phyloP scores from a whole-genome alignment of 176 grass and related monocot species.

The Alopecurus myosuroides region DNA sequence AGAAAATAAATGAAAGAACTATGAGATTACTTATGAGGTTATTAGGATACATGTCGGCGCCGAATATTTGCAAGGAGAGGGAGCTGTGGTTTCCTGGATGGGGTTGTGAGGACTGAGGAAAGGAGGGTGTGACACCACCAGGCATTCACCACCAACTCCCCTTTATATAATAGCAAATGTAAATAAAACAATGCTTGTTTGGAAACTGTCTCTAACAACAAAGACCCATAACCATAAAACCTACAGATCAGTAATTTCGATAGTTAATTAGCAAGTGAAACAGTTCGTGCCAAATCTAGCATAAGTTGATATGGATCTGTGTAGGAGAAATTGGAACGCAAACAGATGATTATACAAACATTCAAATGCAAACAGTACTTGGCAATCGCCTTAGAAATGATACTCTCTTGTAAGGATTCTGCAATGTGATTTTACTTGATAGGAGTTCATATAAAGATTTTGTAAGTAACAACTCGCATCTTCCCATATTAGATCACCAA shows the following conservation, averaged over 20 bases:
- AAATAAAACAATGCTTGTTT: neutral
- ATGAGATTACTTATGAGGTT: neutral
- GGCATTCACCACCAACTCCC: neutral
- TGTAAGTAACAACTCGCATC: neutral
- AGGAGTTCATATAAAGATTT: neutral
- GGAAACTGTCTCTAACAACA: neutral
- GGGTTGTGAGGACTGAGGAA: neutral
- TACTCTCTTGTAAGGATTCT: neutral
- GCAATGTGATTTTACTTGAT: neutral
- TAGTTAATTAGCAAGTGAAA: neutral
- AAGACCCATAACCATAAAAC: neutral
- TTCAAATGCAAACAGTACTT: neutral
- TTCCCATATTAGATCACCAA: constrained; percentile 1
- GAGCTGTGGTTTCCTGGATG: neutral
- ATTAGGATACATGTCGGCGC: neutral
- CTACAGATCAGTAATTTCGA: constrained; percentile 1
- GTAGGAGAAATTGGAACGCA: constrained; percentile 17
- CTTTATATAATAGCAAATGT: neutral
- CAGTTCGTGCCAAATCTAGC: neutral
- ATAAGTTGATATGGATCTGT: neutral
- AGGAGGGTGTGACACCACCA: neutral
- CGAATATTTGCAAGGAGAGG: neutral
- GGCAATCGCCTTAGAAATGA: neutral
- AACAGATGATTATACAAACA: no score
- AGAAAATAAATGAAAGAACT: neutral